Conservation (phyloP, 257 asterid genomes). For the Thymus mandschuricus region DNA sequence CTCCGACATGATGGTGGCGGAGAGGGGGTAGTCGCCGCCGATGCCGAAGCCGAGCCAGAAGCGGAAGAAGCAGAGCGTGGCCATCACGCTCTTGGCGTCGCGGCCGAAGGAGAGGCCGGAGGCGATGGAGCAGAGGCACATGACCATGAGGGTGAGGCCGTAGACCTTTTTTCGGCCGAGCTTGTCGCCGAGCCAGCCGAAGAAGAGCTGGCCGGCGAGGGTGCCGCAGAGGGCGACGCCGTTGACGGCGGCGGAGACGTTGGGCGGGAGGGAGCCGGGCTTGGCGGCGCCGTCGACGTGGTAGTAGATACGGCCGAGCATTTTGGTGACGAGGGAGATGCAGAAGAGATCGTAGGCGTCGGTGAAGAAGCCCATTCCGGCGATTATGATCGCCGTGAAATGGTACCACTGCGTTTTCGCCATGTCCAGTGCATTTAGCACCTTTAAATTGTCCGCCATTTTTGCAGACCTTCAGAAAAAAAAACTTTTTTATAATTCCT, state of each 20-base stretch:
- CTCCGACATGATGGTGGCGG: conserved; percentile 61
- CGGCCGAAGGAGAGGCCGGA: conserved; percentile 51
- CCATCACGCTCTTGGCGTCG: conserved; percentile 42
- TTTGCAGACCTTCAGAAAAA: not conserved
- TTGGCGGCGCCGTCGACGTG: conserved; percentile 36
- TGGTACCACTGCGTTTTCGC: conserved; percentile 65
- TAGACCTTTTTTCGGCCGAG: conserved; percentile 50
- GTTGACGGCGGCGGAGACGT: conserved; percentile 52
- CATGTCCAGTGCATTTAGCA: conserved; percentile 46
- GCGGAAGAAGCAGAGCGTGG: conserved; percentile 54
- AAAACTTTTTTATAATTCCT: too few species aligned
- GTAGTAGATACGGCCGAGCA: conserved; percentile 57
- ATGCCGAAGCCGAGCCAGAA: conserved; percentile 60
- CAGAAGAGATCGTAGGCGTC: conserved; percentile 60
- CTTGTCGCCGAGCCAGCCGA: conserved; percentile 53
- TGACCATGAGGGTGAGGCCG: conserved; percentile 44
- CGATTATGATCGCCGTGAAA: conserved; percentile 53
- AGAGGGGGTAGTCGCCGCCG: conserved; percentile 59
- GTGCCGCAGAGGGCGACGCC: conserved; percentile 53
- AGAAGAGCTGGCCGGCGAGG: conserved; percentile 37
- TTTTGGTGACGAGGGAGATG: conserved; percentile 54
- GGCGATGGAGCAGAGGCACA: conserved; percentile 49
- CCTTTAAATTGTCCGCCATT: conserved; percentile 36
- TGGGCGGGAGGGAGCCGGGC: conserved; percentile 56
- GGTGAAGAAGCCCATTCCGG: conserved; percentile 65